Conservation (phyloP, 257 asterid genomes). For the Lycium barbarum region DNA sequence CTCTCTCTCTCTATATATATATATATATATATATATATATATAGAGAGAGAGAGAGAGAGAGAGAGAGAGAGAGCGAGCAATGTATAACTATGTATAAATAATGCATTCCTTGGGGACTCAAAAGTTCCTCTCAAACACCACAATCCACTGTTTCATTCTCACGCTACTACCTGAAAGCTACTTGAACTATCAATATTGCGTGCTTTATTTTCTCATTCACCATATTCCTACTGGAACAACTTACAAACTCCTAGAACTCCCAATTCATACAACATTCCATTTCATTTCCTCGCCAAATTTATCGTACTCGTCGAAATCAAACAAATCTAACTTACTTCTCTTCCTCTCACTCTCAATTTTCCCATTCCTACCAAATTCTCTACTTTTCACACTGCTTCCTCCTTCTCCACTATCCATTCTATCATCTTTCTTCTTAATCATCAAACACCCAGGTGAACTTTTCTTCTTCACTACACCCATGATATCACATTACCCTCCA, state of each 20-base stretch:
- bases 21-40: no score
- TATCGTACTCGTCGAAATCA: conserved; percentile 81
- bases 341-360: conserved; percentile 58
- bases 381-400: conserved; percentile 44
- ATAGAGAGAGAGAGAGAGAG: no score
- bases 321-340: conserved; percentile 74
- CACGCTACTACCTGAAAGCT: conserved; percentile 46
- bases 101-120: no score
- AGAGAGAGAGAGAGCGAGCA: no score
- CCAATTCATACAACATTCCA: conserved; percentile 53
- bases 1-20: no score
- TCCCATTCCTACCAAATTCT: conserved; percentile 52
- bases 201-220: conserved; percentile 59
- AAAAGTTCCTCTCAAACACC: no score
- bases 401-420: conserved; percentile 25
- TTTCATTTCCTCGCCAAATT: conserved; percentile 58
- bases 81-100: no score
- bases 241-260: conserved; percentile 49
- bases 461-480: conserved; percentile 92
- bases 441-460: conserved; percentile 92
- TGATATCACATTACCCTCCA: conserved; percentile 80
- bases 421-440: conserved; percentile 71
- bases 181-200: conserved; percentile 54
- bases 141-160: no score
- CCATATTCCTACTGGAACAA: conserved; percentile 52